Percentiles rank a stretch among this genome's conserved stretches.
Evolutionary conservation across 2,329 filamentous ascomycete species (phyloP).

Genomic region (Colletotrichum siamense): DNA sequence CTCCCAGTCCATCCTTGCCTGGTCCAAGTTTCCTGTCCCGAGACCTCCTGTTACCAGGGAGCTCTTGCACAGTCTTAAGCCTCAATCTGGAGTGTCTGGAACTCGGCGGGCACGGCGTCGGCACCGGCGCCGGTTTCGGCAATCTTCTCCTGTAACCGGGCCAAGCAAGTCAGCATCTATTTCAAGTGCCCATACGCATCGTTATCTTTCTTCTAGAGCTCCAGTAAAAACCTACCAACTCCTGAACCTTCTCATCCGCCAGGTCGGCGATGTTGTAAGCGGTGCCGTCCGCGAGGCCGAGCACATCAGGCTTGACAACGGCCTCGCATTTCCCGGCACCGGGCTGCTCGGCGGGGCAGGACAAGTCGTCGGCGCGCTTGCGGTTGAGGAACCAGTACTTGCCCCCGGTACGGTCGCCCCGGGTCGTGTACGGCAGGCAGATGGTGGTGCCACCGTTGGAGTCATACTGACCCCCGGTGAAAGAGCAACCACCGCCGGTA

Average conservation of each 20-base stretch:
- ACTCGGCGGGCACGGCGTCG: constrained; percentile 9
- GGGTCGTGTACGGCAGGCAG: constrained; percentile 1
- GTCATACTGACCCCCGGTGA: not conserved
- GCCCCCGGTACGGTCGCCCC: constrained; percentile 7
- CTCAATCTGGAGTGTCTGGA: not conserved
- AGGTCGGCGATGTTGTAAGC: constrained; percentile 1
- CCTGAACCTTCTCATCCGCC: not conserved
- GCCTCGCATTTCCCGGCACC: constrained; percentile 3
- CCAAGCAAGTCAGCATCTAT: not conserved
- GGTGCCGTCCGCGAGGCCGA: constrained; percentile 11
- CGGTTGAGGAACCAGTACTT: constrained; percentile 1
- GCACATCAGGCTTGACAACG: not conserved
- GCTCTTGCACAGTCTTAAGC: not conserved
- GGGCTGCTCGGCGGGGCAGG: constrained; percentile 9
- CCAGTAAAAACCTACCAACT: not conserved
- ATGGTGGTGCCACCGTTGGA: not conserved
- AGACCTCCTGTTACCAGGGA: not conserved
- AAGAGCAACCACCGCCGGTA: not conserved
- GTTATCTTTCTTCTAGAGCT: not conserved
- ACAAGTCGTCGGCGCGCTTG: constrained; percentile 2
- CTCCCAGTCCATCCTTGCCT: not conserved
- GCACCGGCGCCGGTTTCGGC: not conserved
- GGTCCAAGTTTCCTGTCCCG: not conserved
- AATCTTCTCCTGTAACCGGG: not conserved
- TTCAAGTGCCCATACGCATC: not conserved